A percentile compares a stretch with the other conserved stretches of the same genome.
These are phyloP conservation scores for Colletotrichum eremochloae DNA, from an alignment of 2,329 filamentous ascomycete genomes.

Conservation along the genomic window DNA sequence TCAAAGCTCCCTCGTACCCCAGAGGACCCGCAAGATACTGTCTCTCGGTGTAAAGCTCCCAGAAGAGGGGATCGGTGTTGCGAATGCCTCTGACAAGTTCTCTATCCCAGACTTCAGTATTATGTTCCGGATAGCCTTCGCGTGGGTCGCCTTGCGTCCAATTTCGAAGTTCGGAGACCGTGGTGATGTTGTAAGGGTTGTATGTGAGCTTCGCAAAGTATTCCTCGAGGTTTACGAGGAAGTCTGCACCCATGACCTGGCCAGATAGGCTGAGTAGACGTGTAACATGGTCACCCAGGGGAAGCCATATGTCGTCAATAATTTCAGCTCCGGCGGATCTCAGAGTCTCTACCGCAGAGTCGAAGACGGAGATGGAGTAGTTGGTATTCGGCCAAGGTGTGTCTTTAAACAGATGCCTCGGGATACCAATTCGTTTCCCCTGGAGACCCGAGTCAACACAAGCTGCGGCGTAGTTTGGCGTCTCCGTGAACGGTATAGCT, in stretches of 20 bases:
- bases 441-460: slow-evolving; percentile 65
- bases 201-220: slow-evolving; percentile 68
- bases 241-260: neutral
- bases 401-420: slow-evolving; percentile 64
- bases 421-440: slow-evolving; percentile 74
- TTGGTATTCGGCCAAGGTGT: slow-evolving; percentile 7
- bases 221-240: slow-evolving; percentile 57
- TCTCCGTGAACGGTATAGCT: slow-evolving; percentile 62
- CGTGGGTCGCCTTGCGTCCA: slow-evolving; percentile 67
- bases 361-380: slow-evolving; percentile 61
- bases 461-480: slow-evolving; percentile 73
- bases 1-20: neutral
- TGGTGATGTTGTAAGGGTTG: slow-evolving; percentile 70
- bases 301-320: slow-evolving; percentile 67
- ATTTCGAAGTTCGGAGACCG: slow-evolving; percentile 62
- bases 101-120: slow-evolving; percentile 66
- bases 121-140: slow-evolving; percentile 70
- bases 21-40: neutral
- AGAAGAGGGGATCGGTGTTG: neutral
- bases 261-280: slow-evolving; percentile 45
- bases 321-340: slow-evolving; percentile 69
- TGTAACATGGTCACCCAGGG: slow-evolving; percentile 54
- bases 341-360: slow-evolving; percentile 66
- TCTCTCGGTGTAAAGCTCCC: neutral
- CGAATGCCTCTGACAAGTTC: neutral